Evolutionary conservation across 192 early-diverging fungal genomes (phyloP).

Genomic region (Podila verticillata): DNA sequence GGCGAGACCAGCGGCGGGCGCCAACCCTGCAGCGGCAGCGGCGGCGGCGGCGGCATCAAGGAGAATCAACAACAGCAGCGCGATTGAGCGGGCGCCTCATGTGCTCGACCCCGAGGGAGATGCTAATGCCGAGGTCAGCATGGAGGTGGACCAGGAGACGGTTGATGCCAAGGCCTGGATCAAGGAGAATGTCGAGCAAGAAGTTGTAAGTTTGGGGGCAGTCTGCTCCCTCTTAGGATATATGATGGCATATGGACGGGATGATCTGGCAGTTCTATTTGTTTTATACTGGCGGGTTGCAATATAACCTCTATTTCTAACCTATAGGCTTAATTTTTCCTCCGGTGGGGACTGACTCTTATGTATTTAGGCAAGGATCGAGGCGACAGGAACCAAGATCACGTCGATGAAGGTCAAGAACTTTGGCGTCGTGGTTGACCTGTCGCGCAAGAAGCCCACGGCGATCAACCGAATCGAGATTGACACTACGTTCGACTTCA

Average conservation of each 20-base stretch:
- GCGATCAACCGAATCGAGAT: constrained; percentile 61
- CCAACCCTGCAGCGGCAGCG: constrained; percentile 20
- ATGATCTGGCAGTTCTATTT: too few relatives aligned
- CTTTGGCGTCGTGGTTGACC: constrained; percentile 56
- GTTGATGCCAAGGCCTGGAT: constrained; percentile 59
- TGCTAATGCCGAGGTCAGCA: constrained; percentile 8
- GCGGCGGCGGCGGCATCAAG: constrained; percentile 8
- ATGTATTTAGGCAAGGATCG: constrained; percentile 33
- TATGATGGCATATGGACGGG: too few relatives aligned
- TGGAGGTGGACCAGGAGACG: constrained; percentile 48
- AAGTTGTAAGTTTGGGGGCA: constrained; percentile 61
- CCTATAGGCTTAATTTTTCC: too few relatives aligned
- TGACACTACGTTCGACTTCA: constrained; percentile 51
- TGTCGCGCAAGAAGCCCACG: constrained; percentile 49
- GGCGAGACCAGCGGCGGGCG: constrained; percentile 24
- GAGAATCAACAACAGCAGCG: not conserved
- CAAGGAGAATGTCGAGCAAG: constrained; percentile 51
- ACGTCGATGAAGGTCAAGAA: constrained; percentile 51
- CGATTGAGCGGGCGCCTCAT: constrained; percentile 29
- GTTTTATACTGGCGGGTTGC: too few relatives aligned
- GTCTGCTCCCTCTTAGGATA: too few relatives aligned
- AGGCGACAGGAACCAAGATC: constrained; percentile 36
- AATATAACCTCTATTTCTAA: too few relatives aligned
- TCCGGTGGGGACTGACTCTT: too few relatives aligned
- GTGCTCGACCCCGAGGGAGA: constrained; percentile 36